Evolutionary conservation across 169 alveolate species (phyloP).

Genomic region (Plasmodium knowlesi): DNA sequence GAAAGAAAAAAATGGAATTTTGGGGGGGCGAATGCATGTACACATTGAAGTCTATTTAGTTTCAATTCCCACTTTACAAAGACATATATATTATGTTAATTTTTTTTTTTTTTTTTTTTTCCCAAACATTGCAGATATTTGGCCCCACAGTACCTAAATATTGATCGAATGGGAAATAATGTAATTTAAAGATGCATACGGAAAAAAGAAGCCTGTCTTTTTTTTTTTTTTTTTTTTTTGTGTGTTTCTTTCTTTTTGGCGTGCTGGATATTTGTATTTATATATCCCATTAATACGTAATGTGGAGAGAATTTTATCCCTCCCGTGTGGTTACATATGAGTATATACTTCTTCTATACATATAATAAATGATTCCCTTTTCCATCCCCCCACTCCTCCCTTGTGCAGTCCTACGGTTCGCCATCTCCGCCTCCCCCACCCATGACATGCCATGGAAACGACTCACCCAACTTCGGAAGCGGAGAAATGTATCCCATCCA

Average conservation of each 20-base stretch:
- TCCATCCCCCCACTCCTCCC: not conserved
- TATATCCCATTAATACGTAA: not conserved
- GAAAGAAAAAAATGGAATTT: constrained; percentile 11
- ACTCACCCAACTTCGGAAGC: constrained; percentile 26
- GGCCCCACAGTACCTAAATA: constrained; percentile 64
- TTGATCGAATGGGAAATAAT: constrained; percentile 50
- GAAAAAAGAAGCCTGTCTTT: not conserved
- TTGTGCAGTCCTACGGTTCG: constrained; percentile 30
- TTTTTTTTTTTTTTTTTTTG: constrained; percentile 8
- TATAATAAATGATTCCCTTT: not conserved
- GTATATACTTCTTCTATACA: not conserved
- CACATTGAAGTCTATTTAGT: not conserved
- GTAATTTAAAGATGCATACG: constrained; percentile 28
- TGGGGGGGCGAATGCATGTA: not conserved
- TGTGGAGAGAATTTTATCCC: not conserved
- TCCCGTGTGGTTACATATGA: not conserved
- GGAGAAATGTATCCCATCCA: constrained; percentile 55
- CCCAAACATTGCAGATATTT: constrained; percentile 18
- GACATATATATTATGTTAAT: not conserved
- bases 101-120: not conserved
- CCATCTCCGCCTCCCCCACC: constrained; percentile 77
- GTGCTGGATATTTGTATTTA: not conserved
- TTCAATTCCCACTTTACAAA: not conserved
- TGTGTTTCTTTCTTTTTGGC: not conserved
- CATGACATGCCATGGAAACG: constrained; percentile 63